Evolutionary conservation across 257 asterid genomes (phyloP).

Genomic region (Scutellaria minor): DNA sequence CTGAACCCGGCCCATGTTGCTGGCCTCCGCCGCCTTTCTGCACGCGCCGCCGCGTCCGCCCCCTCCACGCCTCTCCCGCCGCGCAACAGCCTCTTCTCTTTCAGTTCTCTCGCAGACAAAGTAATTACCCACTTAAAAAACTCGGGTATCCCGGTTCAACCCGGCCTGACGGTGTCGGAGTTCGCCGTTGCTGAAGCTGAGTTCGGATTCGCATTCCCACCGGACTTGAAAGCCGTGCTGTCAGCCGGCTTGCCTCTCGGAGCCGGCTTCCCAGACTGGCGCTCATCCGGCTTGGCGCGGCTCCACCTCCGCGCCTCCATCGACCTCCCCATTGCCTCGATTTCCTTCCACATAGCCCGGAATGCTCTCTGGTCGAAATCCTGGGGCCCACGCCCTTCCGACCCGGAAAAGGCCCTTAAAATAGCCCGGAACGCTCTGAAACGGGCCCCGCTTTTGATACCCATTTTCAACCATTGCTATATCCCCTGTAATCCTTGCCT

Average conservation of each 20-base stretch:
- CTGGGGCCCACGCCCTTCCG: constrained; percentile 81
- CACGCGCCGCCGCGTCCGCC: constrained; percentile 80
- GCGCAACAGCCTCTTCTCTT: constrained; percentile 83
- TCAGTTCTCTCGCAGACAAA: constrained; percentile 74
- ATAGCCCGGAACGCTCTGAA: constrained; percentile 78
- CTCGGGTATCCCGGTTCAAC: constrained; percentile 65
- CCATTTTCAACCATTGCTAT: constrained; percentile 85
- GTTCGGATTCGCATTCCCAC: constrained; percentile 87
- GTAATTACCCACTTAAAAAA: constrained; percentile 64
- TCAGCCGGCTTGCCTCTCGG: constrained; percentile 84
- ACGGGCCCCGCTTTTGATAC: constrained; percentile 84
- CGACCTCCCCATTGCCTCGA: constrained; percentile 80
- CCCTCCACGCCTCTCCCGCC: constrained; percentile 83
- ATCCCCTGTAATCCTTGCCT: constrained; percentile 83
- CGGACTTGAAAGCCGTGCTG: constrained; percentile 83
- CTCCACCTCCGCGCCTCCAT: constrained; percentile 83
- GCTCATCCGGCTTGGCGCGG: constrained; percentile 71
- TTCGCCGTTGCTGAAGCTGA: constrained; percentile 93
- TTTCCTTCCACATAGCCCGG: constrained; percentile 83
- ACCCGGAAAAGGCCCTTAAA: constrained; percentile 75
- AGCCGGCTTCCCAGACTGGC: constrained; percentile 95
- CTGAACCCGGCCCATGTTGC: constrained; percentile 86
- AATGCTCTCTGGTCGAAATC: constrained; percentile 86
- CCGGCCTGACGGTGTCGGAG: constrained; percentile 77
- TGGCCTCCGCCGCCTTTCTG: constrained; percentile 95